A percentile compares a stretch with the other conserved stretches of the same genome.
phyloP scores from a whole-genome alignment of 305 asterid species.

The Solanum hybrid region DNA sequence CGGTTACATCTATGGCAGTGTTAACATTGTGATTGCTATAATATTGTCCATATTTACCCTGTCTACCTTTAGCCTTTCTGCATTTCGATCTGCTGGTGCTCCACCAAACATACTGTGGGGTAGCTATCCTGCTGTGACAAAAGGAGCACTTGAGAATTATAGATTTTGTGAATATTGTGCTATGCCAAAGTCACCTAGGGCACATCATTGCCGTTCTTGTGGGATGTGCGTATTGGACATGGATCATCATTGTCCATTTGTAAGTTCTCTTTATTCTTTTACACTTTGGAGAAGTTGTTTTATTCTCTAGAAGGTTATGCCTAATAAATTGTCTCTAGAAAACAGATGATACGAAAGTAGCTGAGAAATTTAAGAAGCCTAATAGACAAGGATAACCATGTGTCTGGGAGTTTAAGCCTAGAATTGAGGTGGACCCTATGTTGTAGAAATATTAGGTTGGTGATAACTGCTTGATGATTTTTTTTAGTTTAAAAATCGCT shows the following conservation, averaged over 20 bases:
- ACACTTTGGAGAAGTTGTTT: background rate
- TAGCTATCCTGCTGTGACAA: constrained; percentile 81
- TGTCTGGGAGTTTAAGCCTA: background rate
- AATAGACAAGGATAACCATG: background rate
- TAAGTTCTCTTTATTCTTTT: constrained; percentile 29
- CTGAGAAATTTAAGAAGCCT: background rate
- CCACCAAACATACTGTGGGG: constrained; percentile 88
- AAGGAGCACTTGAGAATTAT: constrained; percentile 78
- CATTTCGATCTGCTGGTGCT: constrained; percentile 63
- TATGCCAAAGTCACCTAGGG: constrained; percentile 68
- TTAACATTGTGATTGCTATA: constrained; percentile 33
- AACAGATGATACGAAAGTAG: background rate
- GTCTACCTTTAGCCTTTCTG: constrained; percentile 49
- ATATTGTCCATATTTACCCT: constrained; percentile 51
- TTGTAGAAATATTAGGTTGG: background rate
- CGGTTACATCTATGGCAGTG: constrained; percentile 26
- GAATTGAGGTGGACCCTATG: background rate
- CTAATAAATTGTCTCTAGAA: background rate
- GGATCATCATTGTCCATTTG: constrained; percentile 99
- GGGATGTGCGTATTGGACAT: constrained; percentile 79
- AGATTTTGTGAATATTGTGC: constrained; percentile 68
- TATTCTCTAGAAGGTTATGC: background rate
- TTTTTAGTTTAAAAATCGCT: background rate
- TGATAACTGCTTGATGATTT: background rate
- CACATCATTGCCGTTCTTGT: constrained; percentile 92